Conservation (phyloP, 106 monocot species). For the Hemerocallis citrina region DNA sequence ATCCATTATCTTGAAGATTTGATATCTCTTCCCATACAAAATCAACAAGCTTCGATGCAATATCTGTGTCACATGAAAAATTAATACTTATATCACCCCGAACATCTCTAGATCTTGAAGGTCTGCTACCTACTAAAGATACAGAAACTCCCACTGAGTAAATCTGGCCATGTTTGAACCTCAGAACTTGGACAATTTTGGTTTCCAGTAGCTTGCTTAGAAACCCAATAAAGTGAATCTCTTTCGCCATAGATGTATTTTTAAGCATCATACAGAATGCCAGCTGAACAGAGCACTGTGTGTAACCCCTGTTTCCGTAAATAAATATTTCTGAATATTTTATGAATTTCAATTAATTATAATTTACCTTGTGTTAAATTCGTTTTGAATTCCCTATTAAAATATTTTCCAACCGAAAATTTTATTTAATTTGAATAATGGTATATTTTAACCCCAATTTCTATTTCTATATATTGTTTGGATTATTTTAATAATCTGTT, state of each 20-base stretch:
- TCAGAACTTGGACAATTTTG: constrained; percentile 92
- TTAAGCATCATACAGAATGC: constrained; percentile 6
- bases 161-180: constrained; percentile 99
- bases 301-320: no score
- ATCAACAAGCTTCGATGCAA: constrained; percentile 90
- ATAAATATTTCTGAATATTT: no score
- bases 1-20: constrained; percentile 74
- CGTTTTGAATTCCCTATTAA: no score
- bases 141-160: constrained; percentile 93
- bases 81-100: constrained; percentile 94
- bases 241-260: constrained; percentile 76
- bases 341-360: no score
- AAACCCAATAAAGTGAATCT: constrained; percentile 93
- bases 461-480: no score
- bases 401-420: no score
- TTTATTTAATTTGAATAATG: no score
- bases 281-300: neutral
- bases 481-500: no score
- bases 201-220: constrained; percentile 95
- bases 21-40: constrained; percentile 87
- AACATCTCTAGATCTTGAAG: constrained; percentile 91
- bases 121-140: constrained; percentile 95
- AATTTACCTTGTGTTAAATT: no score
- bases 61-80: constrained; percentile 93
- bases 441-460: no score